Conservation (phyloP, 2,329 filamentous ascomycete genomes). For the Pestalotiopsis sp. region DNA sequence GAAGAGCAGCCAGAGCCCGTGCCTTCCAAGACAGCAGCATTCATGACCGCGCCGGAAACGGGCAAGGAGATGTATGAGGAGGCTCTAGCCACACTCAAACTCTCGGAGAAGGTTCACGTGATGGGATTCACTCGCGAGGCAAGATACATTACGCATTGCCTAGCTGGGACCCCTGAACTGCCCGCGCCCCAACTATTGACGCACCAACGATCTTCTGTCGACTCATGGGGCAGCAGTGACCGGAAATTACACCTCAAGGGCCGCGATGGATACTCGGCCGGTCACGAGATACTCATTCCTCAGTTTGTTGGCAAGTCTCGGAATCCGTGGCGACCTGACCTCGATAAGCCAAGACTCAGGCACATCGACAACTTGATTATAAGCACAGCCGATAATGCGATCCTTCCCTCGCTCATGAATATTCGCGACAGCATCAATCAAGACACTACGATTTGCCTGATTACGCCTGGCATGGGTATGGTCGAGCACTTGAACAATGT, state of each 20-base stretch:
- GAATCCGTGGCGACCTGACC: background rate
- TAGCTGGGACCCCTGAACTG: conserved; percentile 58
- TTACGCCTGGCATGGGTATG: conserved; percentile 83
- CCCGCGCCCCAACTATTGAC: conserved; percentile 69
- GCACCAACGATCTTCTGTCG: conserved; percentile 47
- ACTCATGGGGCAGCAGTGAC: conserved; percentile 49
- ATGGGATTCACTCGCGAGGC: conserved; percentile 68
- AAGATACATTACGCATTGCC: conserved; percentile 66
- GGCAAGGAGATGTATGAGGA: conserved; percentile 1
- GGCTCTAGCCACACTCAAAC: conserved; percentile 27
- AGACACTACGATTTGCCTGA: conserved; percentile 72
- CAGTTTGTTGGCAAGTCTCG: conserved; percentile 17
- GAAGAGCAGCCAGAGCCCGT: background rate
- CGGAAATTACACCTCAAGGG: conserved; percentile 48
- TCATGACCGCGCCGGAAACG: conserved; percentile 1
- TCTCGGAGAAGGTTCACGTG: conserved; percentile 55
- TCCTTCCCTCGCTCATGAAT: conserved; percentile 21
- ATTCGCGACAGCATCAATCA: conserved; percentile 42
- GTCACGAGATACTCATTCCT: conserved; percentile 26
- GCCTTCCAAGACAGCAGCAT: conserved; percentile 6
- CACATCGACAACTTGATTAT: conserved; percentile 29
- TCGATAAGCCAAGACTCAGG: conserved; percentile 5
- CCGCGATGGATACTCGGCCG: conserved; percentile 35
- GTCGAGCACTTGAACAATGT: conserved; percentile 75
- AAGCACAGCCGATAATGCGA: conserved; percentile 19